Percentiles rank a stretch among this genome's conserved stretches.
Conservation (phyloP, 169 alveolate genomes). For the Eimeria maxima region DNA sequence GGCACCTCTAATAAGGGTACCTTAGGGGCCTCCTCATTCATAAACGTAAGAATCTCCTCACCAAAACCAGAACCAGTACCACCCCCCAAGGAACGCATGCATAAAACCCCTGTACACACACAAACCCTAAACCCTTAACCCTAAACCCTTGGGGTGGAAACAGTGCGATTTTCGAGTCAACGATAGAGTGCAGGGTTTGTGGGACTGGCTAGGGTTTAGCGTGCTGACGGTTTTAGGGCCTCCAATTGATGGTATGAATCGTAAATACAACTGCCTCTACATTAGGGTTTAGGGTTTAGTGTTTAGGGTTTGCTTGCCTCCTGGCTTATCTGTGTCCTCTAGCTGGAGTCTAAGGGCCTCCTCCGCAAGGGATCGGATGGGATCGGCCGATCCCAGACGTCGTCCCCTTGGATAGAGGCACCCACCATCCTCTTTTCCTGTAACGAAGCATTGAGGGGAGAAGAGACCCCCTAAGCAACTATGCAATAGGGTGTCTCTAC, state of each 20-base stretch:
- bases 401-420: slow-evolving; percentile 61
- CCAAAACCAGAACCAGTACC: slow-evolving; percentile 77
- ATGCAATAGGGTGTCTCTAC: neutral
- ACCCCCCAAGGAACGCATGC: slow-evolving; percentile 72
- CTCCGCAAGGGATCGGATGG: neutral
- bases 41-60: neutral
- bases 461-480: slow-evolving; percentile 30
- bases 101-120: slow-evolving; percentile 4
- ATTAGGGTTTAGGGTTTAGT: slow-evolving; percentile 48
- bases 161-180: neutral
- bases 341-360: slow-evolving; percentile 54
- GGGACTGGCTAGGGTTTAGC: no score
- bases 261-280: neutral
- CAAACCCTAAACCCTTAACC: slow-evolving; percentile 5
- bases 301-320: slow-evolving; percentile 6
- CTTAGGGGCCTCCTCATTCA: slow-evolving; percentile 43
- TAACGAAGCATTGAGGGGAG: neutral
- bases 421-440: slow-evolving; percentile 52
- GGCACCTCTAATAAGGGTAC: slow-evolving; percentile 8
- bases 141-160: neutral
- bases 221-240: neutral
- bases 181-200: neutral
- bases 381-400: slow-evolving; percentile 1
- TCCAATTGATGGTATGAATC: no score
- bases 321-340: slow-evolving; percentile 43